Evolutionary conservation across 768 basidiomycete genomes (phyloP).

Genomic region (Panaeolus cyanescens): DNA sequence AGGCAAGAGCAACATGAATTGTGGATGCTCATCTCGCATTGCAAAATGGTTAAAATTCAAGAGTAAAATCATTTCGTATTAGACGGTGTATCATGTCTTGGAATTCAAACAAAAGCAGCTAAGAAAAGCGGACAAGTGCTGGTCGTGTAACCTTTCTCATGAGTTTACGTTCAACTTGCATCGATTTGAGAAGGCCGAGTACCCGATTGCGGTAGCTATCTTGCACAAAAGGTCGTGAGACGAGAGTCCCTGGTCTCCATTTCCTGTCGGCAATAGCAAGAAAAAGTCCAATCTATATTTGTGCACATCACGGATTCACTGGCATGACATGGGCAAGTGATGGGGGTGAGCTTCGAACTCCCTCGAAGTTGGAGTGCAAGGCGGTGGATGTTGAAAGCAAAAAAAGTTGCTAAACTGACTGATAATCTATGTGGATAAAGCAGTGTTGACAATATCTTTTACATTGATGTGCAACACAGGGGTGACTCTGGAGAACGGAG

Average conservation of each 20-base stretch:
- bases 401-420: no score
- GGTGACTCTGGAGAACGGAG: not conserved
- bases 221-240: not conserved
- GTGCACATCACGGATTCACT: not conserved
- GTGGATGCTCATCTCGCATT: no score
- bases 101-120: no score
- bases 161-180: not conserved
- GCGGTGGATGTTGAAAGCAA: not conserved
- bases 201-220: slow-evolving; percentile 2
- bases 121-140: not conserved
- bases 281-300: not conserved
- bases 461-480: not conserved
- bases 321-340: slow-evolving; percentile 1
- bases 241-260: not conserved
- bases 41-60: no score
- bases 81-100: no score
- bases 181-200: not conserved
- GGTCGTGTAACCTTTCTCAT: slow-evolving; percentile 1
- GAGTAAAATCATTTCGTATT: no score
- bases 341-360: not conserved
- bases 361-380: not conserved
- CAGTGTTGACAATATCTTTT: no score
- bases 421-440: no score
- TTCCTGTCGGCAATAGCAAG: not conserved
- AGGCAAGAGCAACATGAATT: no score